Conservation (phyloP, 768 basidiomycete genomes). For the Pholiota microspora region DNA sequence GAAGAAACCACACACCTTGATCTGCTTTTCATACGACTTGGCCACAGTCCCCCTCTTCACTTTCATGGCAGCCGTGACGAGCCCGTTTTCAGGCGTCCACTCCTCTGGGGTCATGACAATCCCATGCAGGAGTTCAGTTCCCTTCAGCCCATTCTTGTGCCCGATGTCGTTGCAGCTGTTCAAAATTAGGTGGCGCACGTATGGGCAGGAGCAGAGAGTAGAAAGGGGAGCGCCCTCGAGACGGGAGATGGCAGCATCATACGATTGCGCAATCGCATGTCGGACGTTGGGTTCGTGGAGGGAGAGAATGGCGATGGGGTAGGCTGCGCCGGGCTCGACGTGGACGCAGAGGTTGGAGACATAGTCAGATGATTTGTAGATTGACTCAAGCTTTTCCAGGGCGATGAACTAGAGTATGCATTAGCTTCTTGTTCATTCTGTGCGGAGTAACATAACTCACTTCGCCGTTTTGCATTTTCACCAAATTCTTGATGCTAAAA, state of each 20-base stretch:
- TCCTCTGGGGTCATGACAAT: conserved; percentile 82
- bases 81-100: conserved; percentile 87
- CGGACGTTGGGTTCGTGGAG: conserved; percentile 77
- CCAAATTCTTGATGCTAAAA: conserved; percentile 83
- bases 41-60: conserved; percentile 74
- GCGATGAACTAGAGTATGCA: conserved; percentile 70
- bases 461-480: conserved; percentile 81
- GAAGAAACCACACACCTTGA: conserved; percentile 51
- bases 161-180: conserved; percentile 74
- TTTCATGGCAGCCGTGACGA: conserved; percentile 91
- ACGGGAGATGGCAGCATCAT: conserved; percentile 13
- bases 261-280: conserved; percentile 34
- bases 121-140: conserved; percentile 71
- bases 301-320: conserved; percentile 82
- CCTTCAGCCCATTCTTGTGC: conserved; percentile 82
- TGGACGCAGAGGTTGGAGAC: conserved; percentile 84
- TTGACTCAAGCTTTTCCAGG: conserved; percentile 82
- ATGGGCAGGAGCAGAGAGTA: conserved; percentile 10
- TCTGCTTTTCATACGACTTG: conserved; percentile 59
- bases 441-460: conserved; percentile 26
- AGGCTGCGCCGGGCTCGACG: conserved; percentile 69
- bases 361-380: conserved; percentile 80
- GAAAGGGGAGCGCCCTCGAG: conserved; percentile 9
- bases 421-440: neutral
- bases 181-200: conserved; percentile 61